phyloP scores from a whole-genome alignment of 192 early-diverging fungal genomes.

The Pecoramyces ruminantium region DNA sequence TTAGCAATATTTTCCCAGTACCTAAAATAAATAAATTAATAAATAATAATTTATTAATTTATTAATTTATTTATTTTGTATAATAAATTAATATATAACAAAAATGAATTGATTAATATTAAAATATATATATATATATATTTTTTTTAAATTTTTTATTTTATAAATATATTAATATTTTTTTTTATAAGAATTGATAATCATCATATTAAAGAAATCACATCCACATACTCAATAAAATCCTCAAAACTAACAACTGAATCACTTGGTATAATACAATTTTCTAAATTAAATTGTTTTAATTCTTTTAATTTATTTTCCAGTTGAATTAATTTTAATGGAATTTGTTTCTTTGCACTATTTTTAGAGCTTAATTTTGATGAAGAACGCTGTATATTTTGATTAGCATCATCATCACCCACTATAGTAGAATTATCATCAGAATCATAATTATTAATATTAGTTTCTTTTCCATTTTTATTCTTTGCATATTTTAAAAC shows the following conservation, averaged over 20 bases:
- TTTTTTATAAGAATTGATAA: too few species aligned
- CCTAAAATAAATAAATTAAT: background rate
- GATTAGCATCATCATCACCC: background rate
- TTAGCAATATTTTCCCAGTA: background rate
- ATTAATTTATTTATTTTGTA: too few species aligned
- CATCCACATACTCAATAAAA: background rate
- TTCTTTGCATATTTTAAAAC: background rate
- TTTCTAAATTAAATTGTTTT: background rate
- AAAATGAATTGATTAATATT: too few species aligned
- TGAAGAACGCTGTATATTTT: background rate
- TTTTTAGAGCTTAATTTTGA: background rate
- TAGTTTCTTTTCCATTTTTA: background rate
- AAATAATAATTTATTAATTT: conserved; percentile 1
- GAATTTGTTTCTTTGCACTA: background rate
- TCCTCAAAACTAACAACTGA: background rate
- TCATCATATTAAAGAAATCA: too few species aligned
- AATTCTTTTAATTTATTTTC: background rate
- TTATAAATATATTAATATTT: too few species aligned
- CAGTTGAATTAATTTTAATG: background rate
- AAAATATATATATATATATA: too few species aligned
- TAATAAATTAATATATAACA: too few species aligned
- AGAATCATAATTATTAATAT: background rate
- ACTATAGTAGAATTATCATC: background rate
- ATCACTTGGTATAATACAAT: background rate
- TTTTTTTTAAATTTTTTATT: too few species aligned